These are phyloP conservation scores for Botrytis squamosa DNA, from an alignment of 2,329 filamentous ascomycete genomes.

Conservation along the genomic window DNA sequence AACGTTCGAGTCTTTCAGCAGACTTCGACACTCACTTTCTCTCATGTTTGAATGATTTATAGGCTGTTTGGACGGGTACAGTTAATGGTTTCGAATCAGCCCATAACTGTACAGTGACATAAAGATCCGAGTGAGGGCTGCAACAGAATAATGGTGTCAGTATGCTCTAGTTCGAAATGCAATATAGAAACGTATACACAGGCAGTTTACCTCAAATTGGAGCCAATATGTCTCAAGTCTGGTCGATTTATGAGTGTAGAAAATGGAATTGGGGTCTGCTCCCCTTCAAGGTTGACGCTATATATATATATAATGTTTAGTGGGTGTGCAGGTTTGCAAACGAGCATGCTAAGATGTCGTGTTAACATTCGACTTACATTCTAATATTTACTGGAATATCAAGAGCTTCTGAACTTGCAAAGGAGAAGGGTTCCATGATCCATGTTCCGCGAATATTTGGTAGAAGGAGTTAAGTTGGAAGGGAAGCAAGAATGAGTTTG, in stretches of 20 bases:
- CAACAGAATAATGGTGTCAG: constrained; percentile 30
- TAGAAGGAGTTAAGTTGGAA: not conserved
- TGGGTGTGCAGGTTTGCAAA: not conserved
- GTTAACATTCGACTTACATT: constrained; percentile 47
- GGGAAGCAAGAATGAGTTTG: not conserved
- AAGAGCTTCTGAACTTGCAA: constrained; percentile 84
- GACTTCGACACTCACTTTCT: constrained; percentile 48
- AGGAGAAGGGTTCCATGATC: constrained; percentile 90
- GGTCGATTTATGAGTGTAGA: constrained; percentile 77
- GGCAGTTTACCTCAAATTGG: constrained; percentile 65
- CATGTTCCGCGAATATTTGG: constrained; percentile 29
- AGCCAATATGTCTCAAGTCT: constrained; percentile 82
- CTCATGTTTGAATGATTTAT: constrained; percentile 82
- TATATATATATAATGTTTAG: constrained; percentile 34
- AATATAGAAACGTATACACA: not conserved
- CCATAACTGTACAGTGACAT: constrained; percentile 91
- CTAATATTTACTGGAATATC: constrained; percentile 68
- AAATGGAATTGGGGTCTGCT: constrained; percentile 69
- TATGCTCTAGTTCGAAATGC: not conserved
- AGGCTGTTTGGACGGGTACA: constrained; percentile 86
- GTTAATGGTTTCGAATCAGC: constrained; percentile 93
- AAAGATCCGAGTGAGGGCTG: constrained; percentile 82
- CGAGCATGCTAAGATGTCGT: not conserved
- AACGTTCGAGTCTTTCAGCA: not conserved
- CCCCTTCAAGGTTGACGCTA: constrained; percentile 74